phyloP scores from a whole-genome alignment of 2,329 filamentous ascomycete species.

The Colletotrichum filicis region DNA sequence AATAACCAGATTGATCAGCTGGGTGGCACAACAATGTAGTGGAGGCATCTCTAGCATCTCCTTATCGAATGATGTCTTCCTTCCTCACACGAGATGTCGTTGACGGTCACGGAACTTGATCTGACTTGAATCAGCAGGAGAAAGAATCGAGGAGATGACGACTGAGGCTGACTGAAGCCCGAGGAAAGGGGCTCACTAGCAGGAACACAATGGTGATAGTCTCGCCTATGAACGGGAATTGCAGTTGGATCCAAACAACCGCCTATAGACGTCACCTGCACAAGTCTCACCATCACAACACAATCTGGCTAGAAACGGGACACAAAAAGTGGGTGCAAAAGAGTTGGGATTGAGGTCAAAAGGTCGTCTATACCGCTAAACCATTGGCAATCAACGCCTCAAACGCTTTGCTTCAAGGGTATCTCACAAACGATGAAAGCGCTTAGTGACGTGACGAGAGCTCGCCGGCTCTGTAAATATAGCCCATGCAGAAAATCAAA shows the following conservation, averaged over 20 bases:
- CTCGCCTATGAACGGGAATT: neutral
- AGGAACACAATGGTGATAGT: neutral
- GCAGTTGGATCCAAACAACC: neutral
- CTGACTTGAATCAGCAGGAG: too few species aligned
- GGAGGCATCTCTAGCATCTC: neutral
- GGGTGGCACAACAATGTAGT: too few species aligned
- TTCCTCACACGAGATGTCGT: neutral
- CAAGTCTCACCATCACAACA: neutral
- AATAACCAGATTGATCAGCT: too few species aligned
- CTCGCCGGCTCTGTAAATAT: neutral
- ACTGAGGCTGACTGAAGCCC: neutral
- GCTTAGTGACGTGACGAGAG: conserved; percentile 1
- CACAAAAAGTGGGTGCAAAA: neutral
- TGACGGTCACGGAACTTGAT: neutral
- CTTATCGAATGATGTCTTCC: neutral
- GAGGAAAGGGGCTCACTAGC: neutral
- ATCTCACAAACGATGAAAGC: conserved; percentile 17
- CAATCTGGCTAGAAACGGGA: neutral
- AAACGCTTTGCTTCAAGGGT: conserved; percentile 26
- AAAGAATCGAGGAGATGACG: neutral
- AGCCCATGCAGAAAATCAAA: neutral
- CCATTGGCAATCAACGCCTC: neutral
- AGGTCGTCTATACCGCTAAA: neutral
- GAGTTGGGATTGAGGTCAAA: neutral
- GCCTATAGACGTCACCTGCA: neutral